Evolutionary conservation across 805 yeast genomes (phyloP).

Genomic region (Saturnispora besseyi): DNA sequence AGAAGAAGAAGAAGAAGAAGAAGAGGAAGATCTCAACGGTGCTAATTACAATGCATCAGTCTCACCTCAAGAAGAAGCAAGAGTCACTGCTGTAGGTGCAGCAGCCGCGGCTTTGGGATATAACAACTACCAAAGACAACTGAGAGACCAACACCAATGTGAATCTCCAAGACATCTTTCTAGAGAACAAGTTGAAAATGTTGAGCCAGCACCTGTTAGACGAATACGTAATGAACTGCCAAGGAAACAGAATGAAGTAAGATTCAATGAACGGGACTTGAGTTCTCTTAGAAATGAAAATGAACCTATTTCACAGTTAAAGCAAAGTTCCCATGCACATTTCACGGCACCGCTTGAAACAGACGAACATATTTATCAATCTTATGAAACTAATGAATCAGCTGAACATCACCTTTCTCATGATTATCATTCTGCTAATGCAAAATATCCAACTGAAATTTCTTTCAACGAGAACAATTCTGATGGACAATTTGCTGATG

Average conservation of each 20-base stretch:
- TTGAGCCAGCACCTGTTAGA: not conserved
- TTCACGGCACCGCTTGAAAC: not conserved
- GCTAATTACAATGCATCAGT: not conserved
- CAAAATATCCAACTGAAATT: not conserved
- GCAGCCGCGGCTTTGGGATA: conserved; percentile 10
- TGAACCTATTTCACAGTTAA: no score
- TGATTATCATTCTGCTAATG: conserved; percentile 2
- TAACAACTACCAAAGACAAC: not conserved
- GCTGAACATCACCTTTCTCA: conserved; percentile 1
- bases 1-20: not conserved
- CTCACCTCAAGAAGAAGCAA: not conserved
- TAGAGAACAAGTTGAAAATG: not conserved
- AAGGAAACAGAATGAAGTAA: not conserved
- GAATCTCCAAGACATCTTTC: not conserved
- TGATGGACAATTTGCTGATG: not conserved
- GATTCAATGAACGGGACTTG: not conserved
- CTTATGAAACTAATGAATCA: not conserved
- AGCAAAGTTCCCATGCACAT: not conserved
- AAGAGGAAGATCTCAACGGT: not conserved
- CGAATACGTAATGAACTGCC: not conserved
- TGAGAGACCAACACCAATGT: not conserved
- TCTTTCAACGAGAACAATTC: not conserved
- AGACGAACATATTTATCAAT: not conserved
- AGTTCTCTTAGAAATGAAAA: not conserved
- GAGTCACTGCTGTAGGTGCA: conserved; percentile 1